Conservation (phyloP, 2,329 filamentous ascomycete species). For the Zymoseptoria brevis region DNA sequence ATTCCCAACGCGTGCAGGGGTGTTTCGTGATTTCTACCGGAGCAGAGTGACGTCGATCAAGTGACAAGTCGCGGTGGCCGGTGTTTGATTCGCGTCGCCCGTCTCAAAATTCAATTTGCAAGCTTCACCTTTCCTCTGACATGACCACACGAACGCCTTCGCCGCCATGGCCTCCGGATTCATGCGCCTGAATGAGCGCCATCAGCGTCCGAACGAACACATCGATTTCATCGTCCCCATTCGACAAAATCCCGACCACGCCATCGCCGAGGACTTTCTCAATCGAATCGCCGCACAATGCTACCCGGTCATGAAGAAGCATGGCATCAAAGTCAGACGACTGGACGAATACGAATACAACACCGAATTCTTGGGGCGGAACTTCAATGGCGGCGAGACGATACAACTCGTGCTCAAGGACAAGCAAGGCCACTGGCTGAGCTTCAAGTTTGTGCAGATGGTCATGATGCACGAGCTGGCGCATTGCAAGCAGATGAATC, state of each 20-base stretch:
- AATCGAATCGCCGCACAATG: slow-evolving; percentile 76
- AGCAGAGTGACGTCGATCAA: background rate
- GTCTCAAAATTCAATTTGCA: background rate
- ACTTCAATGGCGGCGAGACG: slow-evolving; percentile 84
- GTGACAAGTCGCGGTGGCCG: background rate
- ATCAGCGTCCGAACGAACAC: slow-evolving; percentile 64
- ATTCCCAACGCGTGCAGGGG: background rate
- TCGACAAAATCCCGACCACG: slow-evolving; percentile 39
- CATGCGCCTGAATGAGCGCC: slow-evolving; percentile 68
- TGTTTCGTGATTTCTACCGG: background rate
- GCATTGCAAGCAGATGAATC: slow-evolving; percentile 89
- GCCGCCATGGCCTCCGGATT: slow-evolving; percentile 65
- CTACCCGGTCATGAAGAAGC: slow-evolving; percentile 49
- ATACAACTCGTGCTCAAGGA: slow-evolving; percentile 76
- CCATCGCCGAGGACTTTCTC: slow-evolving; percentile 58
- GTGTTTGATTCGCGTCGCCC: background rate
- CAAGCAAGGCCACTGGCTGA: slow-evolving; percentile 59
- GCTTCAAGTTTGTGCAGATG: slow-evolving; percentile 80
- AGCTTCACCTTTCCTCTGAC: background rate
- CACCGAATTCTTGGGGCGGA: slow-evolving; percentile 73
- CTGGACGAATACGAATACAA: slow-evolving; percentile 80
- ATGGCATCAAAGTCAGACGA: slow-evolving; percentile 41
- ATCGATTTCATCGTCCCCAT: slow-evolving; percentile 83
- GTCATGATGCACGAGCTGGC: slow-evolving; percentile 92
- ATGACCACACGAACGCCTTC: background rate